phyloP scores from a whole-genome alignment of 352 stramenopile genomes.

The Thalassiosira exigua region DNA sequence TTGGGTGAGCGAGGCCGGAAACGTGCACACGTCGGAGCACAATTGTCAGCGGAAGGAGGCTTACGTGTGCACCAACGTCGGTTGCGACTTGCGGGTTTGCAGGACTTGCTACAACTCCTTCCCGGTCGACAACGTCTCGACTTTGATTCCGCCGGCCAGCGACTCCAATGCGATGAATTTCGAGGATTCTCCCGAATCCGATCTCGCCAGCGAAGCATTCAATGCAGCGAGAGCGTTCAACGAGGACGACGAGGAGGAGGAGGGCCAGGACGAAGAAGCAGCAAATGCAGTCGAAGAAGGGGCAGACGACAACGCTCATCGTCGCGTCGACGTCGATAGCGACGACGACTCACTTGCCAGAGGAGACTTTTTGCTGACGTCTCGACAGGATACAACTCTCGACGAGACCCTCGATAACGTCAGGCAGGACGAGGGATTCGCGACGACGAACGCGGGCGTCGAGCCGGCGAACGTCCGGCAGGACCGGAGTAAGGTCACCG shows the following conservation, averaged over 20 bases:
- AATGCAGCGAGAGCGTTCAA: neutral
- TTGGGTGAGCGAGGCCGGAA: neutral
- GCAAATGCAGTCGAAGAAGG: neutral
- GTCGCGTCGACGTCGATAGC: too few species aligned
- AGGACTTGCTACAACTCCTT: too few species aligned
- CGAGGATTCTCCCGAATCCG: neutral
- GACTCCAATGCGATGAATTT: neutral
- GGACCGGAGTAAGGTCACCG: neutral
- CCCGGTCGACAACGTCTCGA: too few species aligned
- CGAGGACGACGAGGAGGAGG: too few species aligned
- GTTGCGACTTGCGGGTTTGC: too few species aligned
- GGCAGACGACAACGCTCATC: neutral
- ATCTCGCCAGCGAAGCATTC: neutral
- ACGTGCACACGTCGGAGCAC: neutral
- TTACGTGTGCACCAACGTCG: slow-evolving; percentile 1
- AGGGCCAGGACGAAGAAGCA: neutral
- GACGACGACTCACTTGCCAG: neutral
- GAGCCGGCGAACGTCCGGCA: neutral
- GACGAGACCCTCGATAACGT: neutral
- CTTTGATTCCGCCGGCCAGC: too few species aligned
- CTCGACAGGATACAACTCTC: neutral
- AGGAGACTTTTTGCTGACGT: slow-evolving; percentile 5
- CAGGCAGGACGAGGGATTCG: neutral
- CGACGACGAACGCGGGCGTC: neutral
- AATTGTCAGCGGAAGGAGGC: too few species aligned